Percentiles rank a stretch among this genome's conserved stretches.
Conservation (phyloP, 2,329 filamentous ascomycete genomes). For the Beauveria brongniartii region DNA sequence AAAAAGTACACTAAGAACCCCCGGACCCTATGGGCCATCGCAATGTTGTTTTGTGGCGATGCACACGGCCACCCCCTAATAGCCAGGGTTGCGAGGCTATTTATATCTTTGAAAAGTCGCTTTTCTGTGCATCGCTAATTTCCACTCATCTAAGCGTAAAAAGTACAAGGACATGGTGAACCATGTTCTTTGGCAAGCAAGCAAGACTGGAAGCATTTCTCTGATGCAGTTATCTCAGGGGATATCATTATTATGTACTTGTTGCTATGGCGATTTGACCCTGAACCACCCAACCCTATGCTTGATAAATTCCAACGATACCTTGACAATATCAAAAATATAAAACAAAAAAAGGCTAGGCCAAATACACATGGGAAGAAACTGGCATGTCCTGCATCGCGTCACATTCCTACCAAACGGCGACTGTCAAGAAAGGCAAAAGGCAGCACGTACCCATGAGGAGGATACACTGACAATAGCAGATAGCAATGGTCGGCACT, state of each 20-base stretch:
- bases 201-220: background rate
- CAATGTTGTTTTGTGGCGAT: background rate
- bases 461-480: background rate
- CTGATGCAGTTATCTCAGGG: background rate
- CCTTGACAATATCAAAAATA: background rate
- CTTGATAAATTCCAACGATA: background rate
- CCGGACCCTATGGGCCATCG: background rate
- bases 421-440: background rate
- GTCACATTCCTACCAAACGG: background rate
- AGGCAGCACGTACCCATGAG: background rate
- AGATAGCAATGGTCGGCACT: background rate
- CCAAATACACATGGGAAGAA: constrained; percentile 4
- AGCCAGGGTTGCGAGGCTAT: background rate
- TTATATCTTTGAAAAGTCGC: background rate
- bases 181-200: too few relatives aligned
- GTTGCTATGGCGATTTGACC: constrained; percentile 1
- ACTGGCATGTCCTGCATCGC: constrained; percentile 2
- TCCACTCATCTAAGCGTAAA: background rate
- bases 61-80: background rate
- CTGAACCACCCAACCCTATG: background rate
- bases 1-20: background rate
- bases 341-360: background rate
- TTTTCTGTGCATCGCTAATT: background rate
- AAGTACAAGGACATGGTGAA: too few relatives aligned
- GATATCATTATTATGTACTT: constrained; percentile 10